Conservation (phyloP, 208 protist species). For the Trypanosoma theileri region DNA sequence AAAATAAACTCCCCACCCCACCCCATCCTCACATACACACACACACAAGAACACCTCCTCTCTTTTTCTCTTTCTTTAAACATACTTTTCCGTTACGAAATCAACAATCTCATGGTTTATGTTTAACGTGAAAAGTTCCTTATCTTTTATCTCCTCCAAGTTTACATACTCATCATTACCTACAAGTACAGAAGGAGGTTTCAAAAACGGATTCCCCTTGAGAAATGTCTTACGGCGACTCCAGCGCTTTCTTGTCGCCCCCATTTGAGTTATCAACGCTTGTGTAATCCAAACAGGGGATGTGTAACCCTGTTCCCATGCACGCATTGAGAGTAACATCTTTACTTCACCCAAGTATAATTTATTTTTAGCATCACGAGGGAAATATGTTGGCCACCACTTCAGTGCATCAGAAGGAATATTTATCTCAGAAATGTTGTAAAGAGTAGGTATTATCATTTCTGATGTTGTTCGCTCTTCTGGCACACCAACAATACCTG, state of each 20-base stretch:
- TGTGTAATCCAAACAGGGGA: constrained; percentile 43
- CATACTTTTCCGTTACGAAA: neutral
- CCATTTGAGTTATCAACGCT: constrained; percentile 1
- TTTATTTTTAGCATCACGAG: constrained; percentile 35
- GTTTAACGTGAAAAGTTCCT: neutral
- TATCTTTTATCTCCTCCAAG: constrained; percentile 34
- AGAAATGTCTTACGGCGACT: constrained; percentile 1
- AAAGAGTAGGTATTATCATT: constrained; percentile 15
- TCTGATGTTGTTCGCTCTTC: neutral
- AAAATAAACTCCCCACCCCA: neutral
- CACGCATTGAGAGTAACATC: constrained; percentile 53
- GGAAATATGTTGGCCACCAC: constrained; percentile 53
- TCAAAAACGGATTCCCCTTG: constrained; percentile 19
- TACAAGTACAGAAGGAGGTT: constrained; percentile 30
- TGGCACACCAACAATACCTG: constrained; percentile 17
- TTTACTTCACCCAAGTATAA: constrained; percentile 37
- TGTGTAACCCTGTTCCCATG: constrained; percentile 54
- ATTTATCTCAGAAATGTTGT: constrained; percentile 47
- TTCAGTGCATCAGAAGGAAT: constrained; percentile 24
- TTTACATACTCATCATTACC: constrained; percentile 37
- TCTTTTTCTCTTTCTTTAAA: neutral
- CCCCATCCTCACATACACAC: neutral
- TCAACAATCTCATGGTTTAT: neutral
- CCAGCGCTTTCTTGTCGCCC: constrained; percentile 1
- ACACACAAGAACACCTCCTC: constrained; percentile 15